Percentiles rank a stretch among this genome's conserved stretches.
Conservation (phyloP, 345 rosid species). For the Erysimum cheiranthoides region DNA sequence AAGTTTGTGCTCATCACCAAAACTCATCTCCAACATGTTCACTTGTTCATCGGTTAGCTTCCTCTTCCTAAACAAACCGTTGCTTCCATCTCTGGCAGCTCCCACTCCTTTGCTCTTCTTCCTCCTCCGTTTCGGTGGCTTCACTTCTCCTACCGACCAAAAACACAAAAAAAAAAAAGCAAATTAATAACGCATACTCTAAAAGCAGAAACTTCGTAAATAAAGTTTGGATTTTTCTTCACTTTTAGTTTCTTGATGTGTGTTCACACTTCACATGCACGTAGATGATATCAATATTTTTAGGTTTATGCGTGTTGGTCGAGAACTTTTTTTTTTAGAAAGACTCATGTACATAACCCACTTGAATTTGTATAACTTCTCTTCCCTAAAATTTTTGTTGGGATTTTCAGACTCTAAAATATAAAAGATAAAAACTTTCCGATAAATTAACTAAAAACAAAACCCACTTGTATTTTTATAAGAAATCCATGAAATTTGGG, state of each 20-base stretch:
- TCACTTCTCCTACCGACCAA: slow-evolving; percentile 51
- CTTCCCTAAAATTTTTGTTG: not conserved
- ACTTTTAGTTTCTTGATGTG: slow-evolving; percentile 13
- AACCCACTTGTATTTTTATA: slow-evolving; percentile 11
- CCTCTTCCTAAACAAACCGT: slow-evolving; percentile 61
- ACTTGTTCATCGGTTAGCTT: slow-evolving; percentile 74
- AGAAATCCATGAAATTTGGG: slow-evolving; percentile 17
- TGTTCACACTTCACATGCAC: slow-evolving; percentile 35
- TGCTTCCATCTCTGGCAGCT: slow-evolving; percentile 21
- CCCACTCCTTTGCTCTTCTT: slow-evolving; percentile 59
- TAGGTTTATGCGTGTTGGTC: slow-evolving; percentile 24
- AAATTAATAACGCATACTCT: slow-evolving; percentile 3
- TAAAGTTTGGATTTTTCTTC: not conserved
- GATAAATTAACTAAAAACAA: slow-evolving; percentile 7
- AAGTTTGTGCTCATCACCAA: slow-evolving; percentile 80
- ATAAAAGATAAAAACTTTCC: not conserved
- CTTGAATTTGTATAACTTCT: slow-evolving; percentile 27
- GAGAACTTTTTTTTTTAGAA: slow-evolving; percentile 15
- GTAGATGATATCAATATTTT: slow-evolving; percentile 5
- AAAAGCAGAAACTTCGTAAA: not conserved
- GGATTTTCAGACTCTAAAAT: not conserved
- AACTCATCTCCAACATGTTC: slow-evolving; percentile 66
- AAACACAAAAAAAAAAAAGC: not conserved
- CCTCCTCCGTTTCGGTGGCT: slow-evolving; percentile 56
- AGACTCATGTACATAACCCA: slow-evolving; percentile 18